A percentile compares a stretch with the other conserved stretches of the same genome.
Evolutionary conservation across 768 basidiomycete species (phyloP).

Genomic region (Agaricus sinodeliciosus): DNA sequence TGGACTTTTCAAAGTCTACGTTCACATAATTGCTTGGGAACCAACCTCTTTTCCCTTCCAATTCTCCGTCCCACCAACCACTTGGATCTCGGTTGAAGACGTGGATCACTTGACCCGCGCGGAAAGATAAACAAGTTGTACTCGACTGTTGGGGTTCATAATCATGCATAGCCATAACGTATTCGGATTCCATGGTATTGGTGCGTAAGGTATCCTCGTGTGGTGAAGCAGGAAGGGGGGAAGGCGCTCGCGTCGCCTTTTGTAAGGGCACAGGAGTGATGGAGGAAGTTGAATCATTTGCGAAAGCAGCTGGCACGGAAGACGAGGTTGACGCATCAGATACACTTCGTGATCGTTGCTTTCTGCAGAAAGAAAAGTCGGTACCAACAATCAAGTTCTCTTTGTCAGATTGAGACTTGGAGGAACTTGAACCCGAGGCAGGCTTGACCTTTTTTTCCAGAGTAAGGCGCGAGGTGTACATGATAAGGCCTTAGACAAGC

Average conservation of each 20-base stretch:
- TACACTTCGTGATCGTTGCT: constrained; percentile 36
- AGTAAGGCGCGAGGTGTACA: constrained; percentile 39
- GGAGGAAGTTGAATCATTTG: constrained; percentile 48
- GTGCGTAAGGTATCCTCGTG: constrained; percentile 47
- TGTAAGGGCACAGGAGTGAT: constrained; percentile 30
- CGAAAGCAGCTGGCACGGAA: constrained; percentile 46
- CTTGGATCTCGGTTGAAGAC: constrained; percentile 82
- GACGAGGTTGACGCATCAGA: constrained; percentile 55
- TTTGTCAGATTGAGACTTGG: constrained; percentile 20
- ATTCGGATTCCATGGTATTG: constrained; percentile 47
- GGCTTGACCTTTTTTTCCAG: constrained; percentile 40
- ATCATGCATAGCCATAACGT: constrained; percentile 90
- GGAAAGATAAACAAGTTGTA: constrained; percentile 82
- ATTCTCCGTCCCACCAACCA: constrained; percentile 99
- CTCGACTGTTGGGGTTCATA: constrained; percentile 67
- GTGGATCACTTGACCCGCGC: constrained; percentile 84
- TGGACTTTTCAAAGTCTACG: constrained; percentile 48
- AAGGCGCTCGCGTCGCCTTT: constrained; percentile 15
- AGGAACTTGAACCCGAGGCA: constrained; percentile 25
- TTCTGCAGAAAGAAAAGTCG: constrained; percentile 24
- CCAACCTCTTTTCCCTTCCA: constrained; percentile 88
- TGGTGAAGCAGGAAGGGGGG: constrained; percentile 34
- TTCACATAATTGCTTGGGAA: constrained; percentile 97
- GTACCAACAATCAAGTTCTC: constrained; percentile 25
- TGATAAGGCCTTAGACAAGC: constrained; percentile 14